Evolutionary conservation across 2,329 filamentous ascomycete species (phyloP).

Genomic region (Paraphaeosphaeria sporulosa): DNA sequence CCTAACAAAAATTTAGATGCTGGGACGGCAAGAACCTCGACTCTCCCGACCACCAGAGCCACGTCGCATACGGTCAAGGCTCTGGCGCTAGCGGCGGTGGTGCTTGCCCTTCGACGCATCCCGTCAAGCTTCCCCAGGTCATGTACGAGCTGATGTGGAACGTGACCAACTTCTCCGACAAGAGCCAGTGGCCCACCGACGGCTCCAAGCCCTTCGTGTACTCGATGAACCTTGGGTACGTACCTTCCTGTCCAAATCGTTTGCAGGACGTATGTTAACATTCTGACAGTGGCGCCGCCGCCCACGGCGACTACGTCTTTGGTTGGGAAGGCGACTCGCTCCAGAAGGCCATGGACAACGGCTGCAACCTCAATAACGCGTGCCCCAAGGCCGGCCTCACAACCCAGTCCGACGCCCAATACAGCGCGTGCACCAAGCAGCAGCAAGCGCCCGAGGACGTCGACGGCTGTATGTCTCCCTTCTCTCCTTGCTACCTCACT

Average conservation of each 20-base stretch:
- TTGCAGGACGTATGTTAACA: constrained; percentile 6
- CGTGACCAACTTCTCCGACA: constrained; percentile 40
- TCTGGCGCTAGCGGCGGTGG: constrained; percentile 57
- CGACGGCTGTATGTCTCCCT: constrained; percentile 39
- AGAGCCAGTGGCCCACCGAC: constrained; percentile 42
- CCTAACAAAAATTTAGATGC: constrained; percentile 24
- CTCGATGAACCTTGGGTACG: constrained; percentile 44
- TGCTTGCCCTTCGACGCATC: constrained; percentile 53
- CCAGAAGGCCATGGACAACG: constrained; percentile 51
- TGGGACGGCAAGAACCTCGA: constrained; percentile 44
- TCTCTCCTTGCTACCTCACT: background rate
- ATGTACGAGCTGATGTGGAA: constrained; percentile 50
- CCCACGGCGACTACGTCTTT: constrained; percentile 51
- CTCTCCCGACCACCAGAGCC: constrained; percentile 46
- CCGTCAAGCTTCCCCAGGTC: constrained; percentile 44
- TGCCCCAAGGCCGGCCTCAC: constrained; percentile 43
- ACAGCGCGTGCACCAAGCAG: constrained; percentile 43
- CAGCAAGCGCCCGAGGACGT: constrained; percentile 43
- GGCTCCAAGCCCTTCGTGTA: constrained; percentile 43
- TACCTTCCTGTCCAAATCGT: background rate
- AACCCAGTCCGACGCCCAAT: constrained; percentile 33
- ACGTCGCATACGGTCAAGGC: constrained; percentile 57
- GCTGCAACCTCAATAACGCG: constrained; percentile 47
- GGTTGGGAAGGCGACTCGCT: constrained; percentile 56
- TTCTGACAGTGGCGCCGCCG: constrained; percentile 33